A percentile compares a stretch with the other conserved stretches of the same genome.
Conservation (phyloP, 1,284 basidiomycete genomes). For the Termitomyces sp. region DNA sequence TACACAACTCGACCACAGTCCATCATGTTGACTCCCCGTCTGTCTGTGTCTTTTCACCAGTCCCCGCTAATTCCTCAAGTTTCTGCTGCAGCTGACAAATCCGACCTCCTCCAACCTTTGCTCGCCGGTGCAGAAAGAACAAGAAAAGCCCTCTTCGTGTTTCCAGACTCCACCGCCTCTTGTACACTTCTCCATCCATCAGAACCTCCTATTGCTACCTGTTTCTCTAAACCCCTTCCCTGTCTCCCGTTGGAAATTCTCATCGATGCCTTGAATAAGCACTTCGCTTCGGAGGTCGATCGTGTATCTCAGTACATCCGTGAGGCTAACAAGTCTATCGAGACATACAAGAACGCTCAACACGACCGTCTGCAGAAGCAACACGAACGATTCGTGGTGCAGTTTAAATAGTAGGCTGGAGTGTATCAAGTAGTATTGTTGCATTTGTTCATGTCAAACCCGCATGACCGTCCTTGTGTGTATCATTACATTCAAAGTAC, state of each 20-base stretch:
- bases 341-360: conserved; percentile 23
- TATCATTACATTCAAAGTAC: background rate
- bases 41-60: conserved; percentile 9
- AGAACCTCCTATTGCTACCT: background rate
- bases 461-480: background rate
- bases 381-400: background rate
- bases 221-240: conserved; percentile 4
- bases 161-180: background rate
- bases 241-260: conserved; percentile 1
- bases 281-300: conserved; percentile 32
- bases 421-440: background rate
- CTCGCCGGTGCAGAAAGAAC: background rate
- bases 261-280: conserved; percentile 22
- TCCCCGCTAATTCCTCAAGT: conserved; percentile 29
- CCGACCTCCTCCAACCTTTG: background rate
- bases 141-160: background rate
- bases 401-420: background rate
- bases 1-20: background rate
- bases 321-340: conserved; percentile 29
- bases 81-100: background rate
- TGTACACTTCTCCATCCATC: background rate
- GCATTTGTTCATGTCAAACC: background rate
- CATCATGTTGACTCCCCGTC: conserved; percentile 2
- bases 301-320: conserved; percentile 33
- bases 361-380: background rate